Evolutionary conservation across 495 filamentous ascomycete genomes (phyloP), one percentile per base, ranked within the genome.

Genomic region (Daldinia loculata): DNA sequence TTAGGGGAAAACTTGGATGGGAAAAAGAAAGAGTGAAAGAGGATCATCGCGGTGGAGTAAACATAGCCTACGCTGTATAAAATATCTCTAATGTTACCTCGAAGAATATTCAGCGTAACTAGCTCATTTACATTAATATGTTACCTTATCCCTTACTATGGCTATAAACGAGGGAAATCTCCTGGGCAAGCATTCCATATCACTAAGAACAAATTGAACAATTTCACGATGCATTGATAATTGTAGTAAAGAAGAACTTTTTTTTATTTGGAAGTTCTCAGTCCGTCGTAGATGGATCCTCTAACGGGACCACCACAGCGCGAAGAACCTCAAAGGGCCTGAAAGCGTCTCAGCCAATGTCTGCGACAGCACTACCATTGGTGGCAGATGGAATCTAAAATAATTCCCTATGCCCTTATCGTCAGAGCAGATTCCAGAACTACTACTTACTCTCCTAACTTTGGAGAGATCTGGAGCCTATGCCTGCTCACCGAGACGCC

Each of bases 211-310:
- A 56, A 19, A 12, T 36, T 36, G 29, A 38, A 66, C 19, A 19
- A 45, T 45, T 36, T 32, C 61, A 60, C 67, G 27, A 56, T 58
- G 52, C 22, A 24, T 43, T 56, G n/a, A 53, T 56, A 34, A 43
- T n/a, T 39, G 32, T 30, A 52, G 57, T 67, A 70, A 74, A 72
- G 52, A 9, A 27, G 63, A 67, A 74, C 11, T 72, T 71, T 75
- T 78, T 80, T 80, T 80, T 78, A 76, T 72, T 78, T 74, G 71
- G 74, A 77, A 82, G 74, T 76, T 77, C 76, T 75, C 73, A 77
- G 76, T 75, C 73, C 76, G 72, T 78, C 74, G 67, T 75, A 67
- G 71, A 70, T 77, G 74, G 75, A 74, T 76, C 69, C 75, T 75
- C 64, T 77, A 62, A 65, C 64, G 9, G 62, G 74, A 75, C 75